Conservation (phyloP, 2,329 filamentous ascomycete species). For the Ophiosphaerella herpotricha region DNA sequence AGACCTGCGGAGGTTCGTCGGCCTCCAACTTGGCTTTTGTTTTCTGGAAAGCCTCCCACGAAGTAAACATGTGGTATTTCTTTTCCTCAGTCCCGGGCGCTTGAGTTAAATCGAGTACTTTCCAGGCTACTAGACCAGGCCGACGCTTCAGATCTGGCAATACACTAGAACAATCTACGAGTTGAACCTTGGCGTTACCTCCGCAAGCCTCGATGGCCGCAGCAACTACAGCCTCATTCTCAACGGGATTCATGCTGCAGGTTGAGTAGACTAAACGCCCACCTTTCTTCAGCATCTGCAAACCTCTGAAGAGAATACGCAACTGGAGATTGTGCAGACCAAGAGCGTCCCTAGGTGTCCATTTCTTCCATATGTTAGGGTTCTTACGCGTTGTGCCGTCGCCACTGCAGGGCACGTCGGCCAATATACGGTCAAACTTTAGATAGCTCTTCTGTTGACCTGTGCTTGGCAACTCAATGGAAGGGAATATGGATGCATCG, state of each 20-base stretch:
- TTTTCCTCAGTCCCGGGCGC: slow-evolving; percentile 62
- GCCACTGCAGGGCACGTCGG: slow-evolving; percentile 95
- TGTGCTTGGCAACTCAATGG: slow-evolving; percentile 77
- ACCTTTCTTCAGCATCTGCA: slow-evolving; percentile 95
- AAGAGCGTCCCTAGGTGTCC: slow-evolving; percentile 84
- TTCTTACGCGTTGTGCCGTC: slow-evolving; percentile 96
- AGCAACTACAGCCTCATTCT: slow-evolving; percentile 91
- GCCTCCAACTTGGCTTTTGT: slow-evolving; percentile 64
- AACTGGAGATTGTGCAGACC: slow-evolving; percentile 87
- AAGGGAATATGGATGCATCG: slow-evolving; percentile 93
- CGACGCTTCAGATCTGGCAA: slow-evolving; percentile 77
- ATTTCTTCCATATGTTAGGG: slow-evolving; percentile 90
- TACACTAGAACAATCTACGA: slow-evolving; percentile 80
- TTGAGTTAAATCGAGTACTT: slow-evolving; percentile 66
- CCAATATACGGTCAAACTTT: slow-evolving; percentile 95
- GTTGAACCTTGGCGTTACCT: slow-evolving; percentile 76
- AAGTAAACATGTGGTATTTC: slow-evolving; percentile 75
- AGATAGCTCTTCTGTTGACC: slow-evolving; percentile 71
- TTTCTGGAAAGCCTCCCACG: slow-evolving; percentile 79
- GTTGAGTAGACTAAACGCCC: slow-evolving; percentile 97
- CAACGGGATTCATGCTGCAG: slow-evolving; percentile 97
- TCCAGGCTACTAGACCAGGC: slow-evolving; percentile 80
- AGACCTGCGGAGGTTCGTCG: slow-evolving; percentile 62
- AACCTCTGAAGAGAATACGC: slow-evolving; percentile 84
- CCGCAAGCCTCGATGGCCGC: slow-evolving; percentile 90